Conservation (phyloP, 495 filamentous ascomycete species). For the Echria macrotheca region DNA sequence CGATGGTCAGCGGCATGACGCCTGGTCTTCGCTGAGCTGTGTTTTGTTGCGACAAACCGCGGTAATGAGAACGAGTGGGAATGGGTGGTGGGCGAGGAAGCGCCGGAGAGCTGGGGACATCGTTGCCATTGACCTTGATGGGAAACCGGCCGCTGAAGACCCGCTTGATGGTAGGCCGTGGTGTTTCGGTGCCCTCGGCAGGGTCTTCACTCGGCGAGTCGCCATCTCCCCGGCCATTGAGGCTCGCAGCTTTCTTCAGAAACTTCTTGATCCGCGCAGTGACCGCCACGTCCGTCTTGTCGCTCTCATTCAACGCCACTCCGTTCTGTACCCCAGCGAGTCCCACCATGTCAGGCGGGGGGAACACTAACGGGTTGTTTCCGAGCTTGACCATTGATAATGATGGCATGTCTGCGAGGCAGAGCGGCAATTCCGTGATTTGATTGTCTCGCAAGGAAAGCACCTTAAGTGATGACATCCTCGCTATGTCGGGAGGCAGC, state of each 20-base stretch:
- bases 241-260: slow-evolving; percentile 52
- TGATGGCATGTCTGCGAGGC: slow-evolving; percentile 81
- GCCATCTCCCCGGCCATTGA: slow-evolving; percentile 46
- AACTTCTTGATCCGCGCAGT: slow-evolving; percentile 74
- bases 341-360: slow-evolving; percentile 55
- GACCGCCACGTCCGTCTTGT: slow-evolving; percentile 57
- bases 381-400: slow-evolving; percentile 82
- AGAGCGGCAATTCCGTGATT: slow-evolving; percentile 74
- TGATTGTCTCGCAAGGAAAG: slow-evolving; percentile 78
- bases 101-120: slow-evolving; percentile 57
- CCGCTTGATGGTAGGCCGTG: slow-evolving; percentile 64
- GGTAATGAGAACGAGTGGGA: slow-evolving; percentile 70
- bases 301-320: slow-evolving; percentile 40
- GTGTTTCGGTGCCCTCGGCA: slow-evolving; percentile 66
- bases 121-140: slow-evolving; percentile 64
- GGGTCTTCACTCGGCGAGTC: slow-evolving; percentile 61
- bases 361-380: slow-evolving; percentile 73
- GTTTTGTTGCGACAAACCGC: slow-evolving; percentile 70
- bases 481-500: slow-evolving; percentile 74
- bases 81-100: slow-evolving; percentile 64
- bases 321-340: slow-evolving; percentile 42
- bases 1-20: slow-evolving; percentile 60
- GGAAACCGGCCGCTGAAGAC: slow-evolving; percentile 76
- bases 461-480: slow-evolving; percentile 69
- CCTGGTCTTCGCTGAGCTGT: slow-evolving; percentile 59